Base-by-base conservation (phyloP, 495 filamentous ascomycete species). In the Neurospora africana region DNA sequence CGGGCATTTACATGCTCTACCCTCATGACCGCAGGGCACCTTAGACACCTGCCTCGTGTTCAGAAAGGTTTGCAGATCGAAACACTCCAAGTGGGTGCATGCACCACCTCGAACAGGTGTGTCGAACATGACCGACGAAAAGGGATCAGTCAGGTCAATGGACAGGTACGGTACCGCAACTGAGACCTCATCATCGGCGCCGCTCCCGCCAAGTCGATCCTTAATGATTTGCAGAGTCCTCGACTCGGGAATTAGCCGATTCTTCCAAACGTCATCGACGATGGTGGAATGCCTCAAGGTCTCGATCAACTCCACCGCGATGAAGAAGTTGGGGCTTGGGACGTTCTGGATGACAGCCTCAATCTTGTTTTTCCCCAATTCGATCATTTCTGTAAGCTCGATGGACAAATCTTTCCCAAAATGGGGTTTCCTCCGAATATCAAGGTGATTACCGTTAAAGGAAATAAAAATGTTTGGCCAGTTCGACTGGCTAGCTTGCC, bases 11-110 rank as follows among this genome's bases (percentile, higher is more conserved):
- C 82, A 84, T 65, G 53, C 3, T 69, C 37, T 1, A 73, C 71
- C 30, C 47, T 47, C 58, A 10, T 70, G 10, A 0, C 35, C 23
- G n/a, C 77, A 75, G 7, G 68, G 44, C 41, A 76, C 86, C 61
- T 76, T 82, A 72, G 75, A 76, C 71, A 78, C 82, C 73, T 79
- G 81, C 0, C 91, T 86, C 0, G 91, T 93, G 17, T 82, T 77
- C 15, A 98, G 85, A 82, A 91, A 97, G 0, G 87, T 93, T 35
- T 93, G 87, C 30, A 95, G 89, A 78, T 98, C 94, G 78, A 98
- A 97, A 78, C 92, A 96, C 79, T 97, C 92, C 41, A 88, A 81
- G 78, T 98, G 94, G 8, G 81, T 81, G 78, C 86, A 88, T 19
- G 61, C 67, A 8, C 74, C 81, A 17, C 92, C 88, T 21, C 93